Evolutionary conservation across 2,329 filamentous ascomycete species (phyloP), one percentile per base, ranked within the genome.

Genomic region (Beauveria asiatica): DNA sequence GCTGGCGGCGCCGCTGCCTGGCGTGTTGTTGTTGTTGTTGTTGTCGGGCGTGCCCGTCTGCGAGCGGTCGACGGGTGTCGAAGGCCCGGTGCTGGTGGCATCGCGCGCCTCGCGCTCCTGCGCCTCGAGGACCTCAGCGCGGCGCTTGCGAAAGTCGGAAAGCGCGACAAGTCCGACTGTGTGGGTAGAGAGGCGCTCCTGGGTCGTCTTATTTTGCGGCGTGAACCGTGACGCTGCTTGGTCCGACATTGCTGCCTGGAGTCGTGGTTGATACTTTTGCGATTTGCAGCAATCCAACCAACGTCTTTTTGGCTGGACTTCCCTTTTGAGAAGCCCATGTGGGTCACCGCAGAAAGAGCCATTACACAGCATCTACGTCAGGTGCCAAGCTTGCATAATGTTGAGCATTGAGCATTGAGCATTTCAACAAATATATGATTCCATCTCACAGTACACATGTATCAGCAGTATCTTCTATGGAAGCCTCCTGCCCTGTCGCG

Each of bases 111-210:
- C 90, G 68, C 89, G 84, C 70, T 94, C 90, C 70, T 94, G 93
- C 70, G 90, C 87, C 73, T 97, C 93, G 52, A 96, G 79, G n/a
- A 92, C 90, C 74, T 97, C 91, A 67, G 92, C 92, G 73, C 93
- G 90, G 62, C 94, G 87, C 77, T 99, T 97, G 74, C 93, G 91
- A 73, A 96, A 97, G 71, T 97, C 94, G 65, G 90, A 91, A 48
- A 97, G 86, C 61, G 90, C 85, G 57, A 97, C 93, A 3, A 99
- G 86, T 45, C 94, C 94, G 65, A 97, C 92, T 0, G 91, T 96
- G 69, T 91, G 86, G 58, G 85, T 90, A 62, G 93, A 93, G 52
- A 96, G 81, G 16, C 91, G 80, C 69, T 96, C 87, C 72, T 93
- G 85, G 1, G 90, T 89, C 1, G 89, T 89, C 66, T 87, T 81